Conservation (phyloP, 176 grass and related monocot species). For the Zoysia pacifica region DNA sequence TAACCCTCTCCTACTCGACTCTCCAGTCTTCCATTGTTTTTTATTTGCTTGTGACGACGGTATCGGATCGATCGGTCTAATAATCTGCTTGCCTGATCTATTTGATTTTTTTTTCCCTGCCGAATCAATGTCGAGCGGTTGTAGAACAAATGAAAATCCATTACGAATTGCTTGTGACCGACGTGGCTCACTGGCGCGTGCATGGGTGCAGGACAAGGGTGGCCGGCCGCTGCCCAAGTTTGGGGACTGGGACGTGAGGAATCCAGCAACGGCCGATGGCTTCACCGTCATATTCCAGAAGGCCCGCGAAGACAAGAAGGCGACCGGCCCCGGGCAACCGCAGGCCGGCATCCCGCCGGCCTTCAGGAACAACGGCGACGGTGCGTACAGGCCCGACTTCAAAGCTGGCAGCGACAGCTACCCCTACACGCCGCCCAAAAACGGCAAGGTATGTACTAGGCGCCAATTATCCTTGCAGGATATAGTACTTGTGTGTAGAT, state of each 20-base stretch:
- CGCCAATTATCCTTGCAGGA: not conserved
- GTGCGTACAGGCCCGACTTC: constrained; percentile 12
- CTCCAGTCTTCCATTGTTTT: not conserved
- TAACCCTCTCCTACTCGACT: not conserved
- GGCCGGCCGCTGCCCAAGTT: constrained; percentile 66
- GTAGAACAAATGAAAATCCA: not conserved
- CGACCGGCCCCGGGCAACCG: constrained; percentile 27
- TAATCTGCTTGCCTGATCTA: not conserved
- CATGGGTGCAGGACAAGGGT: constrained; percentile 37
- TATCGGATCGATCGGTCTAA: not conserved
- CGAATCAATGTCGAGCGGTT: not conserved
- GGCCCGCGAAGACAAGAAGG: constrained; percentile 66
- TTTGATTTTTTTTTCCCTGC: not conserved
- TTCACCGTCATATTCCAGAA: constrained; percentile 82
- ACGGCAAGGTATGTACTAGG: constrained; percentile 19
- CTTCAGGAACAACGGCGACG: constrained; percentile 22
- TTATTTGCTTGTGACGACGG: too few relatives aligned
- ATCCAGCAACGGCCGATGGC: constrained; percentile 56
- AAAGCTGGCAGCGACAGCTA: constrained; percentile 8
- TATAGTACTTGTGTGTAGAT: not conserved
- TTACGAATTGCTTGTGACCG: not conserved
- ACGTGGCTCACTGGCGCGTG: not conserved
- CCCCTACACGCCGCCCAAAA: constrained; percentile 35
- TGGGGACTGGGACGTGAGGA: constrained; percentile 74
- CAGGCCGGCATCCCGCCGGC: constrained; percentile 30